These are phyloP conservation scores for Phyllosticta citriasiana DNA, from an alignment of 2,329 filamentous ascomycete species.

Conservation along the genomic window DNA sequence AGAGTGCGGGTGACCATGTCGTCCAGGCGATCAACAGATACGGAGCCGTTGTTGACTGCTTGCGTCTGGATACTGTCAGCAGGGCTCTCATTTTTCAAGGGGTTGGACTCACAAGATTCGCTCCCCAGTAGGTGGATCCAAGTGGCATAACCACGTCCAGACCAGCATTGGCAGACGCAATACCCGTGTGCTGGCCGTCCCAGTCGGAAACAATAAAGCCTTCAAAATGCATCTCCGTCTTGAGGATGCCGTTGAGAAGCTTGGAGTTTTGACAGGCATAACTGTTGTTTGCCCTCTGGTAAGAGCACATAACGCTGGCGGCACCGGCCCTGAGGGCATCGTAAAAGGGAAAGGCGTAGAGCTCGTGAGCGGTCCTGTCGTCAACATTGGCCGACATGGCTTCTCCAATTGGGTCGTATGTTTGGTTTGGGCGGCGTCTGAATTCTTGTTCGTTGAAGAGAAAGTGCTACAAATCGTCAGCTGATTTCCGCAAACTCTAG, in stretches of 20 bases:
- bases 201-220: constrained; percentile 35
- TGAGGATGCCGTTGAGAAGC: constrained; percentile 40
- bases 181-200: constrained; percentile 36
- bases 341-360: constrained; percentile 58
- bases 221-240: constrained; percentile 41
- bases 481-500: not conserved
- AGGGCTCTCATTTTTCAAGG: too few relatives aligned
- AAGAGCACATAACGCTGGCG: constrained; percentile 50
- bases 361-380: constrained; percentile 54
- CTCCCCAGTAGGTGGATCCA: constrained; percentile 20
- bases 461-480: constrained; percentile 34
- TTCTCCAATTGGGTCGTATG: constrained; percentile 42
- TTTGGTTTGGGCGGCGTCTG: constrained; percentile 27
- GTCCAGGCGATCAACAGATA: constrained; percentile 16
- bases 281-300: constrained; percentile 25
- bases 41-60: constrained; percentile 21
- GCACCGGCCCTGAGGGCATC: constrained; percentile 49
- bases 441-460: constrained; percentile 53
- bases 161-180: constrained; percentile 34
- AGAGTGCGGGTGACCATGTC: constrained; percentile 24
- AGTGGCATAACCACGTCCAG: constrained; percentile 39
- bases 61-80: constrained; percentile 10
- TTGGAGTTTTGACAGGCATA: constrained; percentile 28
- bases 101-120: constrained; percentile 14
- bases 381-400: constrained; percentile 47